Percentiles rank a stretch among this genome's conserved stretches.
Evolutionary conservation across 1,139 yeast species (phyloP).

Genomic region (Hyphopichia fennica): DNA sequence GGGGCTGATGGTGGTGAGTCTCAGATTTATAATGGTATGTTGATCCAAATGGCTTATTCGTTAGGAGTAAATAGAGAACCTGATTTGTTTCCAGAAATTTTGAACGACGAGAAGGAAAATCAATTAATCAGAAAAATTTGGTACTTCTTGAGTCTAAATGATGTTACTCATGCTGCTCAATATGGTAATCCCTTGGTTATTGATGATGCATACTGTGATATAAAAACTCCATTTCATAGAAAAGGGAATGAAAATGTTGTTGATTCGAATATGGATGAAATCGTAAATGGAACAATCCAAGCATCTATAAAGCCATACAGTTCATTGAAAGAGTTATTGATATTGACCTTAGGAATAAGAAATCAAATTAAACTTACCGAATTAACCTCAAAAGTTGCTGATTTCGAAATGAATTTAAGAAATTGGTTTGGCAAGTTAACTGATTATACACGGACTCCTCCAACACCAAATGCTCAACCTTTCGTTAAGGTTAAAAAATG

Average conservation of each 20-base stretch:
- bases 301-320: slow-evolving; percentile 23
- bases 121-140: slow-evolving; percentile 54
- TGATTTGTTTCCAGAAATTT: slow-evolving; percentile 23
- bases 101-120: slow-evolving; percentile 25
- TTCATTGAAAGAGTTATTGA: slow-evolving; percentile 22
- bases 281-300: slow-evolving; percentile 22
- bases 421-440: slow-evolving; percentile 22
- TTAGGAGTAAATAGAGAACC: slow-evolving; percentile 53
- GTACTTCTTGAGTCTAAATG: slow-evolving; percentile 44
- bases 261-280: slow-evolving; percentile 29
- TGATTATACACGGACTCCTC: slow-evolving; percentile 25
- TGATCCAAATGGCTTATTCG: slow-evolving; percentile 47
- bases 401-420: slow-evolving; percentile 28
- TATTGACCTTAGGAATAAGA: slow-evolving; percentile 22
- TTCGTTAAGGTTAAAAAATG: slow-evolving; percentile 34
- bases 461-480: slow-evolving; percentile 23
- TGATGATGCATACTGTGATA: slow-evolving; percentile 32
- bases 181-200: slow-evolving; percentile 41
- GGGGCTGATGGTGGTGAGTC: slow-evolving; percentile 46
- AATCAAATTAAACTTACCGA: slow-evolving; percentile 17
- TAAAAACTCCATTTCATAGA: slow-evolving; percentile 29
- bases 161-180: slow-evolving; percentile 31
- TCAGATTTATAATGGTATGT: slow-evolving; percentile 41
- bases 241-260: slow-evolving; percentile 26
- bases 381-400: slow-evolving; percentile 22